phyloP scores from a whole-genome alignment of 1,139 yeast species.

The Saccharomycopsis hybrid region DNA sequence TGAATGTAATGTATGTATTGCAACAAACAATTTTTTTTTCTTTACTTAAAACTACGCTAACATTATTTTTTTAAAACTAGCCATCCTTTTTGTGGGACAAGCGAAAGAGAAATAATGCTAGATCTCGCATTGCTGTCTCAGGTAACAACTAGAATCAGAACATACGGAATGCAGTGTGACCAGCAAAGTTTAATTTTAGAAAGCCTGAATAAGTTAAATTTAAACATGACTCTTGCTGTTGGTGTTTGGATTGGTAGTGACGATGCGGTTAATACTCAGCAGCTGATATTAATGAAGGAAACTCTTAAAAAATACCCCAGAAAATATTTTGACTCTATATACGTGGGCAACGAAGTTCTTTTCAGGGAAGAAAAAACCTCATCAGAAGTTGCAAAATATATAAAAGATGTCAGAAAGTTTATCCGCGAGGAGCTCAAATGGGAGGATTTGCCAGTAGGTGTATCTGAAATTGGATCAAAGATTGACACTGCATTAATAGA shows the following conservation, averaged over 20 bases:
- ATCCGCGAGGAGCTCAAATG: conserved; percentile 28
- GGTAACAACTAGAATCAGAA: conserved; percentile 49
- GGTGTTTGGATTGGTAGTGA: conserved; percentile 59
- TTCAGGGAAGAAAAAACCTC: conserved; percentile 45
- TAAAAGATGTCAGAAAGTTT: conserved; percentile 37
- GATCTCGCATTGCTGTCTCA: conserved; percentile 54
- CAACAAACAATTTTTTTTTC: neutral
- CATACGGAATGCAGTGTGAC: conserved; percentile 59
- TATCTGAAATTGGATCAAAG: conserved; percentile 46
- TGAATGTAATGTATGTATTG: conserved; percentile 30
- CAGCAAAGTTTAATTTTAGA: conserved; percentile 49
- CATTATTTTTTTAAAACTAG: neutral
- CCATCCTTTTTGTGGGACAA: conserved; percentile 49
- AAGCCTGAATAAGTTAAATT: conserved; percentile 43
- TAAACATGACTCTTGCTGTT: conserved; percentile 52
- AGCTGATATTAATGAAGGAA: conserved; percentile 38
- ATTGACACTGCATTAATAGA: conserved; percentile 30
- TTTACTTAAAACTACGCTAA: neutral
- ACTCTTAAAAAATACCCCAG: conserved; percentile 42
- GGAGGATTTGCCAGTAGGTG: conserved; percentile 30
- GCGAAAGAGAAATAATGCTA: conserved; percentile 41
- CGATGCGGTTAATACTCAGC: conserved; percentile 36
- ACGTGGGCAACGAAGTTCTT: conserved; percentile 59
- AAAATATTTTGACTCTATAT: conserved; percentile 42
- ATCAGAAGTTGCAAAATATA: conserved; percentile 36